phyloP scores from a whole-genome alignment of 345 rosid species.

The Hibiscus trionum region DNA sequence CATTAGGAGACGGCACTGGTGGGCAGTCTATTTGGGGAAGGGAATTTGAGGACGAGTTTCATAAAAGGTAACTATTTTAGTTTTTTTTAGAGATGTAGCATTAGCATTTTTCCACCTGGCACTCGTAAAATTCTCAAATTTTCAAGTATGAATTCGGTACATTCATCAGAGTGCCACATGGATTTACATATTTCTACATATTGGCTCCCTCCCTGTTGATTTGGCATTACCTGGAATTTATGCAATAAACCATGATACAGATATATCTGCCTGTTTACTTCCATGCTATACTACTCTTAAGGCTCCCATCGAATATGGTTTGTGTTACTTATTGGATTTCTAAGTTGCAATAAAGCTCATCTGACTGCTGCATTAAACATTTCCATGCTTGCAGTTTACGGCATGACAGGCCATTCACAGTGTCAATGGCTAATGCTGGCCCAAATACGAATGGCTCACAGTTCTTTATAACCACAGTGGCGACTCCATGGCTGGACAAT shows the following conservation, averaged over 20 bases:
- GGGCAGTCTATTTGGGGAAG: conserved; percentile 99
- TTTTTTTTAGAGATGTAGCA: not conserved
- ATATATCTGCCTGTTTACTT: not conserved
- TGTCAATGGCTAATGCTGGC: conserved; percentile 95
- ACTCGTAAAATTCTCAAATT: not conserved
- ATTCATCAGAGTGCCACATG: not conserved
- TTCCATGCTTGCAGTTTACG: conserved; percentile 54
- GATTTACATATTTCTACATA: not conserved
- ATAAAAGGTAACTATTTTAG: conserved; percentile 61
- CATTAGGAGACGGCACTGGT: conserved; percentile 98
- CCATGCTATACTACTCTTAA: not conserved
- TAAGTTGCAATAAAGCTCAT: not conserved
- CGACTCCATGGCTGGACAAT: conserved; percentile 97
- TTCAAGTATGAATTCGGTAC: not conserved
- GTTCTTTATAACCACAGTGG: conserved; percentile 91
- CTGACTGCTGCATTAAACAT: conserved; percentile 1
- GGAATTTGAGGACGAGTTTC: conserved; percentile 98
- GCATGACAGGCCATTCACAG: conserved; percentile 89
- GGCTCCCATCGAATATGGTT: not conserved
- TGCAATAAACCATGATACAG: not conserved
- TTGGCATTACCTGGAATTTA: not conserved
- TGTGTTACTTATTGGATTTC: not conserved
- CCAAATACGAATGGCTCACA: conserved; percentile 90
- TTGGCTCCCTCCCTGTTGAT: too few relatives aligned
- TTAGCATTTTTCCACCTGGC: not conserved